Percentiles rank a stretch among this genome's conserved stretches.
These are phyloP conservation scores for Aureobasidium leucospermi DNA, from an alignment of 2,329 filamentous ascomycete genomes.

Conservation along the genomic window DNA sequence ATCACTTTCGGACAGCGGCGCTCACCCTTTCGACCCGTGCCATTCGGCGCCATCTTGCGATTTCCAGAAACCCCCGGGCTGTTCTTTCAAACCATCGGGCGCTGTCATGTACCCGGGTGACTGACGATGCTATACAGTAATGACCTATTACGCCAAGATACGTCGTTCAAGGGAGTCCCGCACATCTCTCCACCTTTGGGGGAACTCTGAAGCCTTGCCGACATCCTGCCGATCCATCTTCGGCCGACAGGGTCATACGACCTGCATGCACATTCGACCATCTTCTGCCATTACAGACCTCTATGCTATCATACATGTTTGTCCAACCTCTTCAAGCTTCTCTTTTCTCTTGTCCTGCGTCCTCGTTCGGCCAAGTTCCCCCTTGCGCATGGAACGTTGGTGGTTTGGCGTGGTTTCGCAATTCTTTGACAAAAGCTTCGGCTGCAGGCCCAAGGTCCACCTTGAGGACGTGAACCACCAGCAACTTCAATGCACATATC, in stretches of 20 bases:
- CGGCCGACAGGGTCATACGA: background rate
- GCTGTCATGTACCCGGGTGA: background rate
- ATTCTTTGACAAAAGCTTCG: background rate
- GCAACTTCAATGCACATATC: background rate
- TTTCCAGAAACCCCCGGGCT: background rate
- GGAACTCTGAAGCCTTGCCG: background rate
- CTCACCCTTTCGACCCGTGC: slow-evolving; percentile 17
- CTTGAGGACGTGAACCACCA: background rate
- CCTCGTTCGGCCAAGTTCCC: background rate
- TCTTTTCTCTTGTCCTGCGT: background rate
- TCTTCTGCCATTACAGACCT: background rate
- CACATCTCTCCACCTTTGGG: slow-evolving; percentile 3
- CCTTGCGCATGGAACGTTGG: background rate
- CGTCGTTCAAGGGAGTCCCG: background rate
- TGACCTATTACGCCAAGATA: slow-evolving; percentile 7
- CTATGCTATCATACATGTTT: background rate
- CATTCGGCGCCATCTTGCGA: slow-evolving; percentile 17
- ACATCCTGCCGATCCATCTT: slow-evolving; percentile 1
- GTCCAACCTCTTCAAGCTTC: background rate
- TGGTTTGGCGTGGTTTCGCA: background rate
- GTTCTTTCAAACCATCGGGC: slow-evolving; percentile 9
- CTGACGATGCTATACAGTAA: background rate
- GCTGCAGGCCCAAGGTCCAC: background rate
- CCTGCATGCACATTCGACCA: background rate
- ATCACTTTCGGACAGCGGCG: background rate